Conservation (phyloP, 768 basidiomycete species). For the Aureoboletus auriporus region DNA sequence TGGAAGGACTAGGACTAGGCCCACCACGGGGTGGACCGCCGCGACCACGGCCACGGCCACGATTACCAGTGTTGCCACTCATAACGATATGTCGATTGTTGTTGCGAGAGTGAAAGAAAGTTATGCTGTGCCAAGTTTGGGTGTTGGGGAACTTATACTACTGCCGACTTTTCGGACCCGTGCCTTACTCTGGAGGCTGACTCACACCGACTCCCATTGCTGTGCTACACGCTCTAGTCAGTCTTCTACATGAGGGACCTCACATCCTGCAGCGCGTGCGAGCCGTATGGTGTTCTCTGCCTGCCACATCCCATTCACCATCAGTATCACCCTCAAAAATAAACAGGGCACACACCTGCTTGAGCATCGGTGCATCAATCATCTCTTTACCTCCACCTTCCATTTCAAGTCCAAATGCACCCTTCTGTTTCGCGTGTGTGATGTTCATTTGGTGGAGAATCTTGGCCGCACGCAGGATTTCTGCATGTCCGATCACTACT, state of each 20-base stretch:
- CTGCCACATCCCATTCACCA: conserved; percentile 22
- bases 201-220: neutral
- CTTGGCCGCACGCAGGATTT: conserved; percentile 70
- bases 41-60: conserved; percentile 20
- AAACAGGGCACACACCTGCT: conserved; percentile 40
- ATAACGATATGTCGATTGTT: conserved; percentile 3
- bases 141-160: conserved; percentile 6
- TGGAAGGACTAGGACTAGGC: too few species aligned
- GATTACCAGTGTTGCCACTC: conserved; percentile 9
- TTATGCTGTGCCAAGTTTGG: neutral
- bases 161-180: neutral
- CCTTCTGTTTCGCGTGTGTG: conserved; percentile 49
- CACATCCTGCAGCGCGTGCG: conserved; percentile 52
- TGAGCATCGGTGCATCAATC: conserved; percentile 91
- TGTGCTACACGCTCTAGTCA: conserved; percentile 7
- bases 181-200: neutral
- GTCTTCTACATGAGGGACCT: conserved; percentile 42
- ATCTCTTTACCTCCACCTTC: conserved; percentile 60
- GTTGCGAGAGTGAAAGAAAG: neutral
- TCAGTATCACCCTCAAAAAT: neutral
- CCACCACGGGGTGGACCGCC: conserved; percentile 3
- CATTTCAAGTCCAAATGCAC: conserved; percentile 71
- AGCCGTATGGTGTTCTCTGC: conserved; percentile 49
- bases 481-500: conserved; percentile 33
- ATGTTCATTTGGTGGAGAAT: conserved; percentile 65